Evolutionary conservation across 2,329 filamentous ascomycete genomes (phyloP).

Genomic region (Fusarium citri): DNA sequence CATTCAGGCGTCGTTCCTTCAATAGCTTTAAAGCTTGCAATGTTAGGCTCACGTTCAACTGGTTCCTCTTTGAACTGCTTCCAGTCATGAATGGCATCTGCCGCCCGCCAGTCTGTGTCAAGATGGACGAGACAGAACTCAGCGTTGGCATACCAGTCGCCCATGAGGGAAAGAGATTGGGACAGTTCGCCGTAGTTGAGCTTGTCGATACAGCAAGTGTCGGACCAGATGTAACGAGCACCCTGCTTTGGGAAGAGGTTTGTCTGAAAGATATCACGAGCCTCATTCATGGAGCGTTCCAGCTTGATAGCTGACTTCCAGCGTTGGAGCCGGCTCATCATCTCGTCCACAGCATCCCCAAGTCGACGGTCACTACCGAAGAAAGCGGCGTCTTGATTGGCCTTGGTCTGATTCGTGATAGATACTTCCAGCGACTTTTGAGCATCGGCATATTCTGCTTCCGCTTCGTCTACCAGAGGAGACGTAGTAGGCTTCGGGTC

Average conservation of each 20-base stretch:
- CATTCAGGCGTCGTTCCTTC: background rate
- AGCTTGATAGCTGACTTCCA: conserved; percentile 14
- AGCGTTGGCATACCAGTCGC: conserved; percentile 7
- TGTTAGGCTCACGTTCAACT: fast-evolving
- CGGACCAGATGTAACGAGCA: conserved; percentile 4
- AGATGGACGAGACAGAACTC: conserved; percentile 7
- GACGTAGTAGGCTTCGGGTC: background rate
- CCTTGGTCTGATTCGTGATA: background rate
- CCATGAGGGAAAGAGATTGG: conserved; percentile 6
- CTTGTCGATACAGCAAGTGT: conserved; percentile 10
- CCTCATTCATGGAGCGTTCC: background rate
- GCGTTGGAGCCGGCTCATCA: background rate
- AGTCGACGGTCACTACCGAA: background rate
- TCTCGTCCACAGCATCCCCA: background rate
- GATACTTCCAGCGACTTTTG: background rate
- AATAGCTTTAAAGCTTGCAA: background rate
- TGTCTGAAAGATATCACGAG: background rate
- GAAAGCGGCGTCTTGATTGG: background rate
- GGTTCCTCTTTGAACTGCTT: background rate
- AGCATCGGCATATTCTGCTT: background rate
- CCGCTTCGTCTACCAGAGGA: background rate
- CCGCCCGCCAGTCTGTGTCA: background rate
- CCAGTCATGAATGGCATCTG: conserved; percentile 1
- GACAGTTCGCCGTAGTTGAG: conserved; percentile 6
- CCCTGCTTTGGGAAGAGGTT: background rate